Conservation (phyloP, 1,139 yeast genomes). For the Yamadazyma membranifaciens region DNA sequence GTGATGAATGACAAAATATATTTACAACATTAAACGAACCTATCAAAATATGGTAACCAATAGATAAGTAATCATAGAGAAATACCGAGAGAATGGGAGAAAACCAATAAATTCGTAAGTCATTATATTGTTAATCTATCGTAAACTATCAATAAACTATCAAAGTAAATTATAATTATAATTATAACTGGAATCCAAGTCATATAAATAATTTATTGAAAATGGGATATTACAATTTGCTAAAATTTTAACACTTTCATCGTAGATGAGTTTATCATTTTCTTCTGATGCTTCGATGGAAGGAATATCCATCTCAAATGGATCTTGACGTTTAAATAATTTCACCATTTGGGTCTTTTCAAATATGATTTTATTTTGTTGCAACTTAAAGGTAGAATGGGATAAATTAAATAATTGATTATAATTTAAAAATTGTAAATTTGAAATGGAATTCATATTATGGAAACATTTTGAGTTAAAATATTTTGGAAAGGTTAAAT, state of each 20-base stretch:
- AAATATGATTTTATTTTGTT: constrained; percentile 5
- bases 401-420: constrained; percentile 11
- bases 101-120: too few relatives aligned
- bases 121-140: neutral
- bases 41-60: too few relatives aligned
- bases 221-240: constrained; percentile 23
- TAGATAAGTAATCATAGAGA: too few relatives aligned
- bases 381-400: constrained; percentile 10
- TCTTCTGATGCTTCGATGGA: constrained; percentile 14
- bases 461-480: constrained; percentile 16
- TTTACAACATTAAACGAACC: too few relatives aligned
- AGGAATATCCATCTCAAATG: constrained; percentile 7
- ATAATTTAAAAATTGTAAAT: constrained; percentile 3
- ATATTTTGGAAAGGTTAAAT: constrained; percentile 27
- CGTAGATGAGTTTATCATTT: constrained; percentile 13
- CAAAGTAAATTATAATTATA: neutral
- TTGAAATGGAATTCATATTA: neutral
- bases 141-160: neutral
- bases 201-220: constrained; percentile 18
- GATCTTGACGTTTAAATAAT: constrained; percentile 9
- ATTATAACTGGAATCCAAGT: constrained; percentile 7
- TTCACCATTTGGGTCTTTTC: constrained; percentile 1
- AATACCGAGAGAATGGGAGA: too few relatives aligned
- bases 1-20: too few relatives aligned
- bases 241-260: constrained; percentile 16